Evolutionary conservation across 2,329 filamentous ascomycete genomes (phyloP), one percentile per base, ranked within the genome.

Genomic region (Didymosphaeria variabile): DNA sequence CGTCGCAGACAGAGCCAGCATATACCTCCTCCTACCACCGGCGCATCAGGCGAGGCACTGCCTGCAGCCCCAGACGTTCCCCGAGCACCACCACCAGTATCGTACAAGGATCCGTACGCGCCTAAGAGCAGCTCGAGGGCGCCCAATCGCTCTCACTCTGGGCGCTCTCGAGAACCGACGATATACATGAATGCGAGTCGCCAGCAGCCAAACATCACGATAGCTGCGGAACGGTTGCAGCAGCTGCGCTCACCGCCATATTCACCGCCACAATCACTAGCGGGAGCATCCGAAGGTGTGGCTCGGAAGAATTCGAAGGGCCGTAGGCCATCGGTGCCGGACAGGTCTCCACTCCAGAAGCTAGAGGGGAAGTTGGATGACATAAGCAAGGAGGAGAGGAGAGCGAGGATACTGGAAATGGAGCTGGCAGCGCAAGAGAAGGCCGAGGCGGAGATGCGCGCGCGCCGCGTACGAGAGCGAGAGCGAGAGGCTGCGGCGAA

Each of bases 381-480:
- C 79, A 94, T 97, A 78, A 97, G 91, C 77, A 98, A 97, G 78
- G 94, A 97, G 80, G 94, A 97, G 79, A 96, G 97, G 78, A 87
- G 94, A 66, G 93, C 93, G 9, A 87, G 92, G 50, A 88, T 94
- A 5, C 87, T 93, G 74, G 91, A 94, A 70, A 93, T 93, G 6
- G 94, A 97, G 77, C 85, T 88, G 67, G 86, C 87, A 46, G 86
- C 90, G 19, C 87, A 89, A 68, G 89, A 94, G 72, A 84, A 83
- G 67, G 83, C 81, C 13, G 84, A 84, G 40, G 77, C 79, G 10
- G 74, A 76, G 44, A 68, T 65, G 59, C 68, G 72, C n/a, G 74
- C 71, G 46, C 70, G 74, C 29, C 68, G 76, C 36, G 72, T 70
- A 6, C 68, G 69, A 15, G 71, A 73, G 29, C 26, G 26, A 29